Evolutionary conservation across 495 filamentous ascomycete genomes (phyloP).

Genomic region (Lophiostoma macrostomum): DNA sequence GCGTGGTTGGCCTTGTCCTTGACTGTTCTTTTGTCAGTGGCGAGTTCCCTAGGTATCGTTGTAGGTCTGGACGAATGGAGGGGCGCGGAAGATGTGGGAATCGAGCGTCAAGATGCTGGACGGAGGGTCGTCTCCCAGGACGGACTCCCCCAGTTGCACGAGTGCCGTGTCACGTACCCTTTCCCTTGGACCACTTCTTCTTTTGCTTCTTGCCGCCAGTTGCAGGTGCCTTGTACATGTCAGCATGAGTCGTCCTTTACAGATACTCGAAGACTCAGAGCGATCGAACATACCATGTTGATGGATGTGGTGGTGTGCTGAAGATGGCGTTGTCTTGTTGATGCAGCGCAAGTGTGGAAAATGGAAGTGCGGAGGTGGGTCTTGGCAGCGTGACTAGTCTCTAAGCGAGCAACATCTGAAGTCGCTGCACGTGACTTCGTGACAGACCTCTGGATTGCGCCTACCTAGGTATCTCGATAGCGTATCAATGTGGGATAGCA

Average conservation of each 20-base stretch:
- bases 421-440: not conserved
- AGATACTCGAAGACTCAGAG: not conserved
- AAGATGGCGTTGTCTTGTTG: constrained; percentile 18
- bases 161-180: constrained; percentile 64
- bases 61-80: not conserved
- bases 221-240: constrained; percentile 40
- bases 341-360: not conserved
- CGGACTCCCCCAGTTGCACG: no score
- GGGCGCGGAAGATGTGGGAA: not conserved
- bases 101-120: no score
- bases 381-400: not conserved
- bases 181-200: constrained; percentile 99
- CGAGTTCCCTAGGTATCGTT: not conserved
- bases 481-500: no score
- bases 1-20: constrained; percentile 99
- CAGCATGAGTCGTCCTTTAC: not conserved
- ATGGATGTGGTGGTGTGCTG: constrained; percentile 23
- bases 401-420: not conserved
- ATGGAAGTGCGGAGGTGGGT: constrained; percentile 19
- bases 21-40: constrained; percentile 54
- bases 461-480: no score
- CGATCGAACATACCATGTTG: constrained; percentile 30
- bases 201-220: constrained; percentile 93
- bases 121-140: no score
- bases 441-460: no score